Percentiles rank a stretch among this genome's conserved stretches.
Conservation (phyloP, 441 rosid genomes). For the Pelargonium australe region DNA sequence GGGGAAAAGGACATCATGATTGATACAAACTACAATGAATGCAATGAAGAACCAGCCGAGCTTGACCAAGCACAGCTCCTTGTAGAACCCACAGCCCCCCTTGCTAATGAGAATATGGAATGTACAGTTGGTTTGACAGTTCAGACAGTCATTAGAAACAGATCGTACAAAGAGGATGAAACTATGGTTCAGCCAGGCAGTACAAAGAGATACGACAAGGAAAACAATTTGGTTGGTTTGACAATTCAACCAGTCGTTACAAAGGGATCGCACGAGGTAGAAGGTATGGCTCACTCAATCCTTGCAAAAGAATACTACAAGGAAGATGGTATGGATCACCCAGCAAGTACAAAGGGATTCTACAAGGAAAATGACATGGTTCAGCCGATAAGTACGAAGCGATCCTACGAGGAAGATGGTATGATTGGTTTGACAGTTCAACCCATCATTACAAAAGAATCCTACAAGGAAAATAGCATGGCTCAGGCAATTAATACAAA, state of each 20-base stretch:
- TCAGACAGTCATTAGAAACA: not conserved
- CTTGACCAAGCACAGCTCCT: slow-evolving; percentile 13
- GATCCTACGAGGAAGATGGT: too few relatives aligned
- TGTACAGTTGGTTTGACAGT: not conserved
- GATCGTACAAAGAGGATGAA: not conserved
- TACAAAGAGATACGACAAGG: not conserved
- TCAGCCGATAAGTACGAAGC: too few relatives aligned
- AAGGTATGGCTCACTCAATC: too few relatives aligned
- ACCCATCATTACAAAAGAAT: too few relatives aligned
- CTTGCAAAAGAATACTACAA: too few relatives aligned
- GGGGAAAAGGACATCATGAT: slow-evolving; percentile 41
- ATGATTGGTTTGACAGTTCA: too few relatives aligned
- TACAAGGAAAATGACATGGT: too few relatives aligned
- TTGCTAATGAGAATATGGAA: not conserved
- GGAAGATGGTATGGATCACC: too few relatives aligned
- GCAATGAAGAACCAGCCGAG: not conserved
- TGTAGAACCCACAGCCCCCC: not conserved
- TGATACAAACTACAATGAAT: slow-evolving; percentile 25
- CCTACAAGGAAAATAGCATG: too few relatives aligned
- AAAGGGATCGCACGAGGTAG: slow-evolving; percentile 38
- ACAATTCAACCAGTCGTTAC: not conserved
- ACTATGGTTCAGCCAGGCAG: not conserved
- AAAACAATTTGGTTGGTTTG: not conserved
- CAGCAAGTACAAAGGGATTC: too few relatives aligned
- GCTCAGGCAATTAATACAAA: too few relatives aligned